Percentiles rank a stretch among this genome's conserved stretches.
Evolutionary conservation across 768 basidiomycete species (phyloP).

Genomic region (Mycena leptocephala): DNA sequence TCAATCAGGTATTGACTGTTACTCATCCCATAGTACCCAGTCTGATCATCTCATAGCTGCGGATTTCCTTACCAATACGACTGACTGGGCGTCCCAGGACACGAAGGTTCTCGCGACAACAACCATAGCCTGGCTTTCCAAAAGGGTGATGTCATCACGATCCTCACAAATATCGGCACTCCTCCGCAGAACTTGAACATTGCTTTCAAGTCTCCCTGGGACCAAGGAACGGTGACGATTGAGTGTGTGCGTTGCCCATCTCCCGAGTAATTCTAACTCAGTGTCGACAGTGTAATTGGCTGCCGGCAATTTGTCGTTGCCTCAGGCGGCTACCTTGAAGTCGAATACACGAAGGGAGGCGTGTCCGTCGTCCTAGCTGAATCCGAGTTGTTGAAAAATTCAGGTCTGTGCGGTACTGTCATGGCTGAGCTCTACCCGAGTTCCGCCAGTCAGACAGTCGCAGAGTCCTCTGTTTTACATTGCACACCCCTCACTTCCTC

Average conservation of each 20-base stretch:
- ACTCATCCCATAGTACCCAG: too few relatives aligned
- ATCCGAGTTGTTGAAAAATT: slow-evolving; percentile 50
- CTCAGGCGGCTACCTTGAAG: slow-evolving; percentile 72
- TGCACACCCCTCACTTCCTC: too few relatives aligned
- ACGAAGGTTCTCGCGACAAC: slow-evolving; percentile 68
- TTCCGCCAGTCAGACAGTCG: too few relatives aligned
- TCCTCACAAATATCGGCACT: slow-evolving; percentile 83
- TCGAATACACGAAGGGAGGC: slow-evolving; percentile 78
- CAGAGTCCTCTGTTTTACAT: too few relatives aligned
- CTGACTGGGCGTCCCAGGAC: slow-evolving; percentile 69
- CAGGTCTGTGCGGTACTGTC: slow-evolving; percentile 55
- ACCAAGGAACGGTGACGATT: slow-evolving; percentile 62
- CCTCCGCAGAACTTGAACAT: slow-evolving; percentile 72
- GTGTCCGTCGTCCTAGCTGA: slow-evolving; percentile 72
- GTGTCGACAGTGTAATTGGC: slow-evolving; percentile 65
- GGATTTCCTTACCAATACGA: slow-evolving; percentile 73
- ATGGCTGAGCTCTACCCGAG: slow-evolving; percentile 12
- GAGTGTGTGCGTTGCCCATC: slow-evolving; percentile 65
- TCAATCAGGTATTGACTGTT: too few relatives aligned
- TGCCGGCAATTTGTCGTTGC: slow-evolving; percentile 82
- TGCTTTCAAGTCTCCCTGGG: slow-evolving; percentile 72
- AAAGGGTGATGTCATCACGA: slow-evolving; percentile 74
- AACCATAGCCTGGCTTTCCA: slow-evolving; percentile 72
- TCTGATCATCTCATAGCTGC: too few relatives aligned
- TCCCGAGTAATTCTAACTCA: slow-evolving; percentile 6